phyloP scores from a whole-genome alignment of 2,329 filamentous ascomycete genomes.

The Plenodomus biglobosus region DNA sequence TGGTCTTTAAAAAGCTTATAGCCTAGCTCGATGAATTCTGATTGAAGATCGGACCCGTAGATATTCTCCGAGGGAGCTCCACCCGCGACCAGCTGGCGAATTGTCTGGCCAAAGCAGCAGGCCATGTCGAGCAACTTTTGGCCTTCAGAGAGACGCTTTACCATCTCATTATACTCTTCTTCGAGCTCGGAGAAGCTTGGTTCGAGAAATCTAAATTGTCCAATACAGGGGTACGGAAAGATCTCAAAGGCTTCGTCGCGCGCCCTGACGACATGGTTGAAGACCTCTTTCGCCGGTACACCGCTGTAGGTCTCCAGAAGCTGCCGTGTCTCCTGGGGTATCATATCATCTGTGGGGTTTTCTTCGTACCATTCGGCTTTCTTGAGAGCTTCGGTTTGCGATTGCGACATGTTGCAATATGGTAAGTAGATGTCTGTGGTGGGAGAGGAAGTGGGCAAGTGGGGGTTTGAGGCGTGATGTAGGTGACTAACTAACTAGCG shows the following conservation, averaged over 20 bases:
- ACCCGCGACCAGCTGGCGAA: conserved; percentile 45
- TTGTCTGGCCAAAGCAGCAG: conserved; percentile 50
- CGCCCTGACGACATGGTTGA: conserved; percentile 34
- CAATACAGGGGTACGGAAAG: conserved; percentile 38
- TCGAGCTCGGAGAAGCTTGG: conserved; percentile 20
- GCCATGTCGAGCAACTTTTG: conserved; percentile 46
- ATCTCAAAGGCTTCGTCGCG: conserved; percentile 31
- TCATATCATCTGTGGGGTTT: conserved; percentile 20
- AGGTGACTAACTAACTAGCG: too few species aligned
- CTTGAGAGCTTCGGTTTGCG: neutral
- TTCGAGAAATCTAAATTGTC: conserved; percentile 37
- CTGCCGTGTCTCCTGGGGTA: conserved; percentile 30
- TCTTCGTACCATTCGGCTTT: conserved; percentile 29
- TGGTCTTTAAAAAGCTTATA: conserved; percentile 43
- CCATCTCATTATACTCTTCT: conserved; percentile 27
- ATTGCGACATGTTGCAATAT: conserved; percentile 3
- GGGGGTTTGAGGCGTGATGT: neutral
- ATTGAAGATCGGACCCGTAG: conserved; percentile 44
- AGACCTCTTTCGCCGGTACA: conserved; percentile 35
- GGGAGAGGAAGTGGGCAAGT: neutral
- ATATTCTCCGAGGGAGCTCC: conserved; percentile 46
- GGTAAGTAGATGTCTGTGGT: neutral
- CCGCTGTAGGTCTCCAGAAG: conserved; percentile 43
- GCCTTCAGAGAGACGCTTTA: conserved; percentile 30
- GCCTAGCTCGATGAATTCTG: conserved; percentile 57